phyloP scores from a whole-genome alignment of 2,329 filamentous ascomycete species.

The Aspergillus luchuensis region DNA sequence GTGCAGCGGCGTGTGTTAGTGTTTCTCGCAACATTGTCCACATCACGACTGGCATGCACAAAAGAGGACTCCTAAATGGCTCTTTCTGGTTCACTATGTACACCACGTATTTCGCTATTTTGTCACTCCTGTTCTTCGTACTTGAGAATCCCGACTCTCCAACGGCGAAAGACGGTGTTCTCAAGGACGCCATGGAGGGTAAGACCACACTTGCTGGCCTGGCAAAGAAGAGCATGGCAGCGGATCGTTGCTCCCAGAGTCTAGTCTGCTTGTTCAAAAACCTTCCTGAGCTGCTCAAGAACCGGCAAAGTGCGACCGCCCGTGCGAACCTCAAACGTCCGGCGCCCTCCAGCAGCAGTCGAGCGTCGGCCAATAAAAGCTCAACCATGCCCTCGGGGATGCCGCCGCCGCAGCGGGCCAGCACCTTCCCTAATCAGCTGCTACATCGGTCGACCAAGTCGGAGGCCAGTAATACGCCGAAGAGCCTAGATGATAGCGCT shows the following conservation, averaged over 20 bases:
- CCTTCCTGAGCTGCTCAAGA: conserved; percentile 71
- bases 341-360: conserved; percentile 33
- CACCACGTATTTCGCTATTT: conserved; percentile 67
- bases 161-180: conserved; percentile 67
- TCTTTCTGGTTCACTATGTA: conserved; percentile 71
- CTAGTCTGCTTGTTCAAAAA: conserved; percentile 79
- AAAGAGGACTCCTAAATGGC: conserved; percentile 60
- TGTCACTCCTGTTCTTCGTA: conserved; percentile 65
- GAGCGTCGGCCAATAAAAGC: neutral
- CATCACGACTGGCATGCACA: conserved; percentile 66
- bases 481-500: conserved; percentile 35
- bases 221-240: conserved; percentile 81
- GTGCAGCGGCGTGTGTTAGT: conserved; percentile 66
- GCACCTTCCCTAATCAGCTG: conserved; percentile 43
- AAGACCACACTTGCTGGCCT: conserved; percentile 78
- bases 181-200: conserved; percentile 82
- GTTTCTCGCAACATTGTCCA: conserved; percentile 68
- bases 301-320: conserved; percentile 50
- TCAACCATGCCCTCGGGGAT: conserved; percentile 22
- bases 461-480: conserved; percentile 30
- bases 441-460: conserved; percentile 27
- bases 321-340: conserved; percentile 54
- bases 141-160: conserved; percentile 64
- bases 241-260: conserved; percentile 78
- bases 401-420: conserved; percentile 37